phyloP scores from a whole-genome alignment of 192 early-diverging fungal genomes.

The Phlyctochytrium bullatum region DNA sequence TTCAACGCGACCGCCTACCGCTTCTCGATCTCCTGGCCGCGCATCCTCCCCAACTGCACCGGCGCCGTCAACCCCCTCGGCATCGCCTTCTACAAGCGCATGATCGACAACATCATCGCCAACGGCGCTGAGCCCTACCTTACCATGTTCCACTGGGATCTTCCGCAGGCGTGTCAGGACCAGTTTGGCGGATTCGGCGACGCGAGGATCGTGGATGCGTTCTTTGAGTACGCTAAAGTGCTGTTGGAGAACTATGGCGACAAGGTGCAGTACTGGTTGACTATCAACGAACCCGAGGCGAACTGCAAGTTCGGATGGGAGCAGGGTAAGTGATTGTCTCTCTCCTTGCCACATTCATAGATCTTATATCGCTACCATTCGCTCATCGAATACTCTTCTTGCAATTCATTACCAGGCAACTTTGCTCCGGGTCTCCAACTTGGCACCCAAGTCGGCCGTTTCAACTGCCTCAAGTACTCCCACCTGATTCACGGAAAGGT shows the following conservation, averaged over 20 bases:
- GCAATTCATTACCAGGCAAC: neutral
- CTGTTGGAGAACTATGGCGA: conserved; percentile 25
- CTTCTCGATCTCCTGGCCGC: conserved; percentile 35
- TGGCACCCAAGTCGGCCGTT: neutral
- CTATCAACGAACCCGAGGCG: conserved; percentile 37
- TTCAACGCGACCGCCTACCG: conserved; percentile 33
- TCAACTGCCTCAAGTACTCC: conserved; percentile 11
- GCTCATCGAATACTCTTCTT: too few species aligned
- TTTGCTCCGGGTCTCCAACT: neutral
- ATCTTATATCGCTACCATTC: too few species aligned
- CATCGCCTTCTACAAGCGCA: conserved; percentile 26
- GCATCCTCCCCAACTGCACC: conserved; percentile 34
- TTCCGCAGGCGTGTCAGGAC: conserved; percentile 32
- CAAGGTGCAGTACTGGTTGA: conserved; percentile 32
- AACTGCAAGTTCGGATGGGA: conserved; percentile 26
- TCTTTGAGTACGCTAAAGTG: conserved; percentile 29
- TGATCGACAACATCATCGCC: conserved; percentile 24
- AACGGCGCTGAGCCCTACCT: conserved; percentile 29
- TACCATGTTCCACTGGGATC: conserved; percentile 37
- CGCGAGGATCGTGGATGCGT: conserved; percentile 30
- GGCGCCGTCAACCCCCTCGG: conserved; percentile 27
- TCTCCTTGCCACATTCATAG: too few species aligned
- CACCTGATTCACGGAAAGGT: conserved; percentile 15
- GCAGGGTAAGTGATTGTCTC: neutral
- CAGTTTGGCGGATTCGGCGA: conserved; percentile 16